Evolutionary conservation across 192 early-diverging fungal genomes (phyloP).

Genomic region (Coemansia sp.): DNA sequence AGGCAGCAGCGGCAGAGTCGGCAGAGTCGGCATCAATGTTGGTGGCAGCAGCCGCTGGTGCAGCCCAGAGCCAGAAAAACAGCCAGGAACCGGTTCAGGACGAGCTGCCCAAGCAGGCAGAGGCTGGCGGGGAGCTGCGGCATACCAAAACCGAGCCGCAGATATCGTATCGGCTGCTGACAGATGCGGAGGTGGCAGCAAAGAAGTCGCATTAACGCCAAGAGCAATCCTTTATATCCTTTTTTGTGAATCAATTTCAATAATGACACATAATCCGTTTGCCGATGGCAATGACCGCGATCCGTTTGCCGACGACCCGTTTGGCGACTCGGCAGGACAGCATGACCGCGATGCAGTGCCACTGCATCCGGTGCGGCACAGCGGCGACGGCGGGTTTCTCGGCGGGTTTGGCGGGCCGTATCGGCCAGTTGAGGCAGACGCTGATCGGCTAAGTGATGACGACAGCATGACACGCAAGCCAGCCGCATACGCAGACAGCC

Average conservation of each 20-base stretch:
- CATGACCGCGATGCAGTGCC: conserved; percentile 39
- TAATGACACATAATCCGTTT: conserved; percentile 51
- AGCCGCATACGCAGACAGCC: conserved; percentile 24
- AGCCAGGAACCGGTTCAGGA: not conserved
- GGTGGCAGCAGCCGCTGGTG: conserved; percentile 20
- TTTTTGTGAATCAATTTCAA: not conserved
- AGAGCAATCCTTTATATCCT: conserved; percentile 1
- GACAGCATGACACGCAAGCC: conserved; percentile 9
- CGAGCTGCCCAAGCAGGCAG: not conserved
- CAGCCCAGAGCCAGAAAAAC: not conserved
- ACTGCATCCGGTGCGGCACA: conserved; percentile 38
- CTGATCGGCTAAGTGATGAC: conserved; percentile 14
- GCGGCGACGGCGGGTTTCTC: conserved; percentile 40
- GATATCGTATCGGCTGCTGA: conserved; percentile 32
- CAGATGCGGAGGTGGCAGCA: conserved; percentile 41
- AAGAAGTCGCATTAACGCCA: conserved; percentile 17
- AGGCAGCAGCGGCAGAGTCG: not conserved
- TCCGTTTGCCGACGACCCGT: conserved; percentile 39
- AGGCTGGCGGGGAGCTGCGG: conserved; percentile 4
- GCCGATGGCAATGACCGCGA: conserved; percentile 38
- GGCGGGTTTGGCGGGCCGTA: conserved; percentile 33
- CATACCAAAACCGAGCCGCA: conserved; percentile 24
- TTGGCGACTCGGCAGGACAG: conserved; percentile 24
- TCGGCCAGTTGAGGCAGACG: conserved; percentile 33
- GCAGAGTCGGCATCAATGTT: conserved; percentile 20